Conservation (phyloP, 2,329 filamentous ascomycete genomes). For the Colletotrichum sp. region DNA sequence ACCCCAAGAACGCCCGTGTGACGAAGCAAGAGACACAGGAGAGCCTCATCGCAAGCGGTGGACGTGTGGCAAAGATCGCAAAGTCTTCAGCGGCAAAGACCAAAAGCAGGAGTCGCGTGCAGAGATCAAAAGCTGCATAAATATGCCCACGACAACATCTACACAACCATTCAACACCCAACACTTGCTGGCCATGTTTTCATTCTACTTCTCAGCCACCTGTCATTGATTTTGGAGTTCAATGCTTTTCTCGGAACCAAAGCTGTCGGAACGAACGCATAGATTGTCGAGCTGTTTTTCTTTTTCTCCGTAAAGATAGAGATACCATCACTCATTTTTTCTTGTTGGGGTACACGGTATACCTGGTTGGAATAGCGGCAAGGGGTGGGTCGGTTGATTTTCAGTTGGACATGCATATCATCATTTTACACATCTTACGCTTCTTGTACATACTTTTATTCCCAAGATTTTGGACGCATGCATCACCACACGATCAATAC, state of each 20-base stretch:
- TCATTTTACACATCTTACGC: not conserved
- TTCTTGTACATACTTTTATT: constrained; percentile 7
- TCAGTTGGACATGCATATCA: not conserved
- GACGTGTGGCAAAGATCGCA: not conserved
- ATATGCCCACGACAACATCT: not conserved
- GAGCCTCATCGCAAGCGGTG: not conserved
- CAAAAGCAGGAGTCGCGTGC: not conserved
- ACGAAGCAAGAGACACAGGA: not conserved
- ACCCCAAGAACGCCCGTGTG: not conserved
- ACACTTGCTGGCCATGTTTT: not conserved
- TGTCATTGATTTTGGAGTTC: not conserved
- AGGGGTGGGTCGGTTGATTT: not conserved
- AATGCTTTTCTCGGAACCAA: not conserved
- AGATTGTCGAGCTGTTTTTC: not conserved
- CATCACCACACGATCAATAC: not conserved
- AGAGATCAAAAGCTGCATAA: not conserved
- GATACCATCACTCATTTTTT: constrained; percentile 11
- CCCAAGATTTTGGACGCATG: not conserved
- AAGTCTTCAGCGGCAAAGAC: not conserved
- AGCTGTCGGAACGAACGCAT: not conserved
- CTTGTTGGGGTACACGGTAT: not conserved
- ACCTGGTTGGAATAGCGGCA: not conserved
- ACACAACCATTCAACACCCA: not conserved
- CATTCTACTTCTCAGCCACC: not conserved
- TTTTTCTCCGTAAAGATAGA: not conserved